Evolutionary conservation across 2,329 filamentous ascomycete species (phyloP).

Genomic region (Fusarium nelsonii): DNA sequence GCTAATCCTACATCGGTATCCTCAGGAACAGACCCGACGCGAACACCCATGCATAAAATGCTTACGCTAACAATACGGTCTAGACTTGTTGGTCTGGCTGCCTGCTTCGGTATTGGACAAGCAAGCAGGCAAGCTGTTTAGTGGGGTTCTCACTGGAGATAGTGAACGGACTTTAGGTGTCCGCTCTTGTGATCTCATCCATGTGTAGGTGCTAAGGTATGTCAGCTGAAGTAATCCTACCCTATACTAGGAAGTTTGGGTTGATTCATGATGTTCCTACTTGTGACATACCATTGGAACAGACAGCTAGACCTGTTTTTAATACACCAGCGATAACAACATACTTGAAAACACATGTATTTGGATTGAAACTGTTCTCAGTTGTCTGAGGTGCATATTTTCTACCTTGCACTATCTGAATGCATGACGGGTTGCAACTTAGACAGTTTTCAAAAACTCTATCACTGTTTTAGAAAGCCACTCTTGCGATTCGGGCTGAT

Average conservation of each 20-base stretch:
- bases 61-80: constrained; percentile 18
- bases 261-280: neutral
- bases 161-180: constrained; percentile 20
- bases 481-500: constrained; percentile 58
- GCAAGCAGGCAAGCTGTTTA: neutral
- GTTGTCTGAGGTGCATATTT: neutral
- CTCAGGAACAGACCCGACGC: constrained; percentile 10
- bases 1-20: constrained; percentile 26
- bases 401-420: too few species aligned
- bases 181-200: neutral
- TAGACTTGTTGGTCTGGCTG: neutral
- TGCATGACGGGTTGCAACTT: neutral
- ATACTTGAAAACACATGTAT: neutral
- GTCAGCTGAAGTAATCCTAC: neutral
- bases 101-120: neutral
- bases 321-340: neutral
- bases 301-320: neutral
- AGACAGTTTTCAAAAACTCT: constrained; percentile 57
- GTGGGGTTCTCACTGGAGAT: constrained; percentile 26
- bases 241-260: neutral
- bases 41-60: constrained; percentile 20
- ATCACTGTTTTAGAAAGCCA: constrained; percentile 64
- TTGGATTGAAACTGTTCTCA: neutral
- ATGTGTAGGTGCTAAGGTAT: neutral
- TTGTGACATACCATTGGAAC: neutral